These are phyloP conservation scores for Starmerella apis DNA, from an alignment of 805 yeast genomes.

Conservation along the genomic window DNA sequence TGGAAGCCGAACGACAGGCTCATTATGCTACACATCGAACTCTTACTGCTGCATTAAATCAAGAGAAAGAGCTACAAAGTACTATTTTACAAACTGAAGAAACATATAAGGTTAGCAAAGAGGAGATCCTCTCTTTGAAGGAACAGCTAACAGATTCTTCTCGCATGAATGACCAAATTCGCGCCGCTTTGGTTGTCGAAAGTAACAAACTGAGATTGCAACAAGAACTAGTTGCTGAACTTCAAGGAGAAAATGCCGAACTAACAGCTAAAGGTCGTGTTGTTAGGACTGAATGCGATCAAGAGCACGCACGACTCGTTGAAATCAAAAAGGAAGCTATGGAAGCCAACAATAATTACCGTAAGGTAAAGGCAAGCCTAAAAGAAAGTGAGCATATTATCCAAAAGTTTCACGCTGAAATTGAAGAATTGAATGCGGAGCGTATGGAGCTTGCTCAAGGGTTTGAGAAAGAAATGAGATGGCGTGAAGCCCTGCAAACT, in stretches of 20 bases:
- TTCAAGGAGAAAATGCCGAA: neutral
- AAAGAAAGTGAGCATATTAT: neutral
- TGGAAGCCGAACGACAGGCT: neutral
- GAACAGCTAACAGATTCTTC: neutral
- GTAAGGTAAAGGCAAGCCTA: neutral
- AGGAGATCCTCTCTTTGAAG: neutral
- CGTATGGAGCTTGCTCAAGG: slow-evolving; percentile 8
- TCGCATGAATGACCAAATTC: neutral
- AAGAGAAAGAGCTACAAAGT: neutral
- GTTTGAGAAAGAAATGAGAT: neutral
- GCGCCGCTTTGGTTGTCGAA: neutral
- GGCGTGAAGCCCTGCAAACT: neutral
- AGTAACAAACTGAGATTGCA: neutral
- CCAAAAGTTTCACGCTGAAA: neutral
- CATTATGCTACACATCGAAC: neutral
- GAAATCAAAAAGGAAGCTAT: neutral
- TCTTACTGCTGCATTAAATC: neutral
- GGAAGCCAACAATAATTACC: neutral
- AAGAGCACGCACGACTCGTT: neutral
- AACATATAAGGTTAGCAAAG: neutral
- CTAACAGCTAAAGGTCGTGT: neutral
- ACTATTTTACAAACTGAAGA: neutral
- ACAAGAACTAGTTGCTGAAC: neutral
- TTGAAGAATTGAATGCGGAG: neutral
- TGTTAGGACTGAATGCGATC: neutral